Evolutionary conservation across 2,329 filamentous ascomycete genomes (phyloP).

Genomic region (Nemania sp.): DNA sequence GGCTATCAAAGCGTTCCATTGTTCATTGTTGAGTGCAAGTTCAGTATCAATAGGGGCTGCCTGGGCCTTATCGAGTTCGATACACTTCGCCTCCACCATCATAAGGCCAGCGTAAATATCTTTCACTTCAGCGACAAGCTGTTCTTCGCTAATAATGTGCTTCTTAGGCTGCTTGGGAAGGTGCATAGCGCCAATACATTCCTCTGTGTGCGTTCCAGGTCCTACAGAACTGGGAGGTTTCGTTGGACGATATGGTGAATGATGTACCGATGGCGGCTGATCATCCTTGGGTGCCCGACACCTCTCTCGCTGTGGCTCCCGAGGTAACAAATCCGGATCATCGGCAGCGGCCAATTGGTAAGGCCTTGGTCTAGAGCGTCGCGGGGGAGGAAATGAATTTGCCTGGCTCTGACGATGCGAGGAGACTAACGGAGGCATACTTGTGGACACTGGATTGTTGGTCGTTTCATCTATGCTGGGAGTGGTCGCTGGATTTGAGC

Average conservation of each 20-base stretch:
- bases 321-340: too few species aligned
- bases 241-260: slow-evolving; percentile 4
- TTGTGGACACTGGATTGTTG: too few species aligned
- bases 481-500: too few species aligned
- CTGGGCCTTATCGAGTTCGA: slow-evolving; percentile 74
- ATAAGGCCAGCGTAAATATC: slow-evolving; percentile 81
- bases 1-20: slow-evolving; percentile 83
- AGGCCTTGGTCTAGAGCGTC: too few species aligned
- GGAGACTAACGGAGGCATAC: too few species aligned
- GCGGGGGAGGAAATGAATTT: too few species aligned
- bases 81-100: slow-evolving; percentile 86
- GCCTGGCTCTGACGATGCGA: too few species aligned
- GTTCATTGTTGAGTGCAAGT: slow-evolving; percentile 65
- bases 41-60: slow-evolving; percentile 47
- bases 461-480: too few species aligned
- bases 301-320: too few species aligned
- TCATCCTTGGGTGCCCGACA: too few species aligned
- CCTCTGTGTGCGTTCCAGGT: slow-evolving; percentile 13
- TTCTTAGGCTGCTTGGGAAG: slow-evolving; percentile 38
- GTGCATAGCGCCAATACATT: slow-evolving; percentile 18
- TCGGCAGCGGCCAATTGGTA: too few species aligned
- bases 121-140: slow-evolving; percentile 80
- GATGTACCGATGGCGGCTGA: too few species aligned
- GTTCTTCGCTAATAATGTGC: slow-evolving; percentile 72
- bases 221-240: slow-evolving; percentile 12